Conservation (phyloP, 345 rosid genomes). For the Arabidopsis arenosa region DNA sequence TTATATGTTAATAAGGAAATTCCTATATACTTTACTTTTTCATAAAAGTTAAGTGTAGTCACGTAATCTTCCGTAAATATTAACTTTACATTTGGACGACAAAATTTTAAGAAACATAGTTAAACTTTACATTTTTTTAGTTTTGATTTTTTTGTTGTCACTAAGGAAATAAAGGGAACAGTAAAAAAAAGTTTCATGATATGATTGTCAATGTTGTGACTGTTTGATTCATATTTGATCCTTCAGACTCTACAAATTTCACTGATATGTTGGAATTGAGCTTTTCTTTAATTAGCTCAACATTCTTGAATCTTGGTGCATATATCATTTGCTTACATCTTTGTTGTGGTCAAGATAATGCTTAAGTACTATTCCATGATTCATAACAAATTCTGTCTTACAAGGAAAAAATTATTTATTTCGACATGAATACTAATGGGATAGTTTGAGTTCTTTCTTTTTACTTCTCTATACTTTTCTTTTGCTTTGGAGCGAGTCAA, state of each 20-base stretch:
- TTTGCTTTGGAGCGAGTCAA: constrained; percentile 25
- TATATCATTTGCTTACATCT: no score
- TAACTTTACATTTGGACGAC: not conserved
- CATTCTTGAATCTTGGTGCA: no score
- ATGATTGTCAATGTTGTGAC: no score
- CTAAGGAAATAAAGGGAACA: constrained; percentile 5
- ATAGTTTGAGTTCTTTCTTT: not conserved
- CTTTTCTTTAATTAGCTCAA: no score
- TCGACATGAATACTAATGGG: not conserved
- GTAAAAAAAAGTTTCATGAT: no score
- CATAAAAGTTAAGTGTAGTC: not conserved
- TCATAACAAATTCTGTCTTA: not conserved
- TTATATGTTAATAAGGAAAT: constrained; percentile 1
- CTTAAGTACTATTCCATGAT: no score
- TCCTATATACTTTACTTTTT: not conserved
- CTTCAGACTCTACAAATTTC: no score
- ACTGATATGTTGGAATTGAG: no score
- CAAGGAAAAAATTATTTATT: not conserved
- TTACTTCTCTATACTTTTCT: not conserved
- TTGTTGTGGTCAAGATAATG: no score
- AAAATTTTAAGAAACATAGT: not conserved
- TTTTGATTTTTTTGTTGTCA: not conserved
- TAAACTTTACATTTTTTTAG: not conserved
- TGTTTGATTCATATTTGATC: no score
- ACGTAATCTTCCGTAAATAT: not conserved